These are phyloP conservation scores for Euptelea pleiosperma DNA, from an alignment of 164 flowering plant species.

Conservation along the genomic window DNA sequence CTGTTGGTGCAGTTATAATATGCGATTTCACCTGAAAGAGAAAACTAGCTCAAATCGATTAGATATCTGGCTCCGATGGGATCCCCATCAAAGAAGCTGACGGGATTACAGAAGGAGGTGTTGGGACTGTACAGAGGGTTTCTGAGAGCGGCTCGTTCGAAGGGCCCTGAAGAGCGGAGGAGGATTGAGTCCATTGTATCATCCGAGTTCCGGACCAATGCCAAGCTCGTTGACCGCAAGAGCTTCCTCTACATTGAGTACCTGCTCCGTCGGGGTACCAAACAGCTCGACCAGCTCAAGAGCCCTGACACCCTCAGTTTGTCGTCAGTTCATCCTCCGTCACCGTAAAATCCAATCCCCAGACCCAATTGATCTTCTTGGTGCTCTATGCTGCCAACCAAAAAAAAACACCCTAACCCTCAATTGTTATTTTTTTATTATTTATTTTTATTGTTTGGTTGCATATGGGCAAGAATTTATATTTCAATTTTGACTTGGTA, in stretches of 20 bases:
- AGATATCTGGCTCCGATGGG: too few relatives aligned
- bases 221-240: slow-evolving; percentile 56
- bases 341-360: too few relatives aligned
- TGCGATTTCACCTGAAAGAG: too few relatives aligned
- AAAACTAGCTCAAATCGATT: too few relatives aligned
- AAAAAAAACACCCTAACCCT: too few relatives aligned
- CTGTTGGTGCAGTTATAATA: too few relatives aligned
- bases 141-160: slow-evolving; percentile 63
- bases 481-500: too few relatives aligned
- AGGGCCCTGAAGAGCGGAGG: slow-evolving; percentile 50
- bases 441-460: too few relatives aligned
- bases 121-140: slow-evolving; percentile 65
- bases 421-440: too few relatives aligned
- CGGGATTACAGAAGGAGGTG: slow-evolving; percentile 79
- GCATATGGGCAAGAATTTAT: too few relatives aligned
- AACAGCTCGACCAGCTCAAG: slow-evolving; percentile 74
- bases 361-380: too few relatives aligned
- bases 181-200: slow-evolving; percentile 59
- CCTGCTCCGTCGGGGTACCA: slow-evolving; percentile 63
- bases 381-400: too few relatives aligned
- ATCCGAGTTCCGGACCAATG: slow-evolving; percentile 58
- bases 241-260: slow-evolving; percentile 73
- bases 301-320: slow-evolving; percentile 45
- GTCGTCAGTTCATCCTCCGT: slow-evolving; percentile 27
- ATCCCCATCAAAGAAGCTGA: slow-evolving; percentile 39